Evolutionary conservation across 75 land plant genomes (phyloP), one percentile per base, ranked within the genome.

Genomic region (Gnetum montanum): DNA sequence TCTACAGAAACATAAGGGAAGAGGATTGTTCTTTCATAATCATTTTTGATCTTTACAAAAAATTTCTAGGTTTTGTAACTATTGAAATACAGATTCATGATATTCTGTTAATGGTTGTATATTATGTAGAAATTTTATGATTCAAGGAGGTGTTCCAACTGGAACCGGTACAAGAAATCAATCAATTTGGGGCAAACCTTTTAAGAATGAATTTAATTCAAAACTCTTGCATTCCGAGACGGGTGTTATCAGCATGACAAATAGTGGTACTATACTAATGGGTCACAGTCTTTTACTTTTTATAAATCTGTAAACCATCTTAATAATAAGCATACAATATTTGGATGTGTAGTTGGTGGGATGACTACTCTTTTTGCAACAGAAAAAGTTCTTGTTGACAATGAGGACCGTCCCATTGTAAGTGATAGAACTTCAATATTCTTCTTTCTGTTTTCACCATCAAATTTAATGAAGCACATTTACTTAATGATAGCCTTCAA

Each of bases 71-170:
- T n/a, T n/a, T n/a, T n/a, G n/a, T n/a, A n/a, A n/a, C n/a, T n/a
- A n/a, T n/a, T n/a, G n/a, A n/a, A n/a, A n/a, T n/a, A 13, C 24
- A 56, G 25, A 7, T 16, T 55, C 22, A 22, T 13, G 4, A 6
- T 11, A 56, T 25, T 46, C n/a, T n/a, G n/a, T n/a, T 69, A 52
- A 58, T 84, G n/a, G n/a, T n/a, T n/a, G n/a, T n/a, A n/a, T n/a
- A n/a, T n/a, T n/a, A n/a, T n/a, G n/a, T n/a, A n/a, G 92, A 71
- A 92, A 92, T 57, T 92, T 92, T 47, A 92, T 92, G 97, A 79
- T 92, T 57, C 97, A 92, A 78, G 94, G 97, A 46, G 97, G 97
- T 66, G 97, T 88, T 69, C 97, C 97, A 16, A 92, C 93, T 43
- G 97, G 97, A 3, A 92, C 94, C 18, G 97, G 97, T 48, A 78